Base-by-base conservation (phyloP, 768 basidiomycete species). In the Mycena alexandri region DNA sequence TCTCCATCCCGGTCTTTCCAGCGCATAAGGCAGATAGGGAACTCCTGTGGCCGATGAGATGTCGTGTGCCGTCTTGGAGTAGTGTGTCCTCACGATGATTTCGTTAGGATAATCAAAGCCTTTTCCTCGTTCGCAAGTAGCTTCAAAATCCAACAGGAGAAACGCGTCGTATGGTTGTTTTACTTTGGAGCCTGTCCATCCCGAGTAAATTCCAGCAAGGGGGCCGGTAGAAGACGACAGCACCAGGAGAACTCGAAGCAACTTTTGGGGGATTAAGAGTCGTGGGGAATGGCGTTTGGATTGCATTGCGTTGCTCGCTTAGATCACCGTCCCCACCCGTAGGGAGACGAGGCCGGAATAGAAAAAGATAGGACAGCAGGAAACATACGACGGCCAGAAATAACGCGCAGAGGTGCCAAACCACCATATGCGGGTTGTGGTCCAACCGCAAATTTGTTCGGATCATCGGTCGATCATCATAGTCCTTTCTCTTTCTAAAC, bases 41-140 rank as follows among this genome's bases (percentile, higher is more conserved):
- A 95, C 79, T 99, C 96, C 96, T 97, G 77, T 22, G 22, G 61
- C 12, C 38, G 55, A 55, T 53, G 56, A 69, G 29, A 63, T 59
- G 44, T 59, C 50, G 62, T 59, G 51, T 66, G 50, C 61, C 29
- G 29, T 10, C 8, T n/a, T n/a, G 21, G 85, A 29, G 29, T 29
- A 29, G 29, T n/a, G n/a, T 91, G 75, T 76, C 22, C 54, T 41
- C 22, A 94, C 97, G 69, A 99, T 98, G 61, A 99, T 96, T 80
- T 99, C 97, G 78, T 98, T 98, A 2, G 96, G 93, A 80, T 90
- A 97, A 61, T 90, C 87, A 70, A 95, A 93, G 72, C 85, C 85
- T 38, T 88, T 85, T 42, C 90, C 92, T 72, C 77, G 78, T 48
- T 85, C 75, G 72, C 95, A 96, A 2, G 95, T 96, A 14, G 90